Conservation (phyloP, 2,329 filamentous ascomycete genomes). For the Exophiala calicioides region DNA sequence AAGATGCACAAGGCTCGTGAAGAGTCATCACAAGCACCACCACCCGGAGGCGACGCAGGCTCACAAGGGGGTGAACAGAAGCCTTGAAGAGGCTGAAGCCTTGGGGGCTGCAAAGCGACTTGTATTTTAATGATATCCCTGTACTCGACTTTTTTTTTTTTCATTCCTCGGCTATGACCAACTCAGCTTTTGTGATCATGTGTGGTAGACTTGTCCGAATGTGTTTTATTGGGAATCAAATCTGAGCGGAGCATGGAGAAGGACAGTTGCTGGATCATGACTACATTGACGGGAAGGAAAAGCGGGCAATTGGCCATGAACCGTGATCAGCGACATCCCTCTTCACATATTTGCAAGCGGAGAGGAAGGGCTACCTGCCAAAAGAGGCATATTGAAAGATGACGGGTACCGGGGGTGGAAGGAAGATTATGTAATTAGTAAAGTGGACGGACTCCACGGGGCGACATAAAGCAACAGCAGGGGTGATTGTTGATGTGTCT, state of each 20-base stretch:
- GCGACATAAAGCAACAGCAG: background rate
- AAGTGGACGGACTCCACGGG: background rate
- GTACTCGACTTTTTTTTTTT: constrained; percentile 26
- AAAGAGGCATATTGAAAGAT: constrained; percentile 1
- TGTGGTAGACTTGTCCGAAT: constrained; percentile 8
- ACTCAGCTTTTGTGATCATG: constrained; percentile 14
- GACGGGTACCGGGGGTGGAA: background rate
- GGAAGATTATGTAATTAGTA: constrained; percentile 9
- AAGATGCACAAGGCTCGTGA: constrained; percentile 98
- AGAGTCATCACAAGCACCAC: constrained; percentile 59
- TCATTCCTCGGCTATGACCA: constrained; percentile 1
- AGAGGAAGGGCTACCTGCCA: background rate
- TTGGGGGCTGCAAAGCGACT: constrained; percentile 23
- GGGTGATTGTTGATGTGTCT: constrained; percentile 8
- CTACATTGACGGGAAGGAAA: constrained; percentile 1
- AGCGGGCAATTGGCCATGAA: constrained; percentile 1
- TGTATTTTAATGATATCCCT: constrained; percentile 34
- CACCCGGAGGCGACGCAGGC: constrained; percentile 39
- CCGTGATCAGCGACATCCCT: constrained; percentile 5
- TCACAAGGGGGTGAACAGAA: constrained; percentile 35
- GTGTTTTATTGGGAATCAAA: constrained; percentile 8
- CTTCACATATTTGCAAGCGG: constrained; percentile 1
- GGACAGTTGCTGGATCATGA: constrained; percentile 14
- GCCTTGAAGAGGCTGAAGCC: constrained; percentile 46
- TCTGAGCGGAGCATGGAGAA: constrained; percentile 2